These are phyloP conservation scores for Balamuthia mandrillaris DNA, from an alignment of 208 protist genomes.

Conservation along the genomic window DNA sequence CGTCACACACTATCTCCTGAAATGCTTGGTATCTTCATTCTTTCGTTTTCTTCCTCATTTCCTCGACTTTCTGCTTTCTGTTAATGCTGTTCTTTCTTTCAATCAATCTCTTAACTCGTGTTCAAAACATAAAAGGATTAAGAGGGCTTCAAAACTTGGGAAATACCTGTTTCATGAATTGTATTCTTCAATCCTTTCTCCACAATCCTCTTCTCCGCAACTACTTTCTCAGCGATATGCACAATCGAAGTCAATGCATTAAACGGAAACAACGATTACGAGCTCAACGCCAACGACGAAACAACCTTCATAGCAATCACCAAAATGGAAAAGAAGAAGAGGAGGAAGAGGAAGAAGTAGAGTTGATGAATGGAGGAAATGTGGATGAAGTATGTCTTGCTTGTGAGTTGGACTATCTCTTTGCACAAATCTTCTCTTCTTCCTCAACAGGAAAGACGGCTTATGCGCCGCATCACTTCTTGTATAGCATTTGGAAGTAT, in stretches of 20 bases:
- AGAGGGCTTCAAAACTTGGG: slow-evolving; percentile 76
- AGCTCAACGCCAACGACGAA: neutral
- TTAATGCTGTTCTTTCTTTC: neutral
- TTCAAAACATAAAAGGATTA: slow-evolving; percentile 52
- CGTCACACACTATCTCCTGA: neutral
- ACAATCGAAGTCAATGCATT: slow-evolving; percentile 24
- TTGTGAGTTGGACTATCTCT: slow-evolving; percentile 67
- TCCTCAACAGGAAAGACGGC: neutral
- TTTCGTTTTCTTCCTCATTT: no score
- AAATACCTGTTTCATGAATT: slow-evolving; percentile 82
- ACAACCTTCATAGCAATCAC: no score
- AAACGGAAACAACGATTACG: neutral
- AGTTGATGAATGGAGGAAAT: no score
- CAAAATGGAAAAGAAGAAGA: no score
- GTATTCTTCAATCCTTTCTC: slow-evolving; percentile 70
- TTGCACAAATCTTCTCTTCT: slow-evolving; percentile 45
- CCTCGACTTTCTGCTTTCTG: neutral
- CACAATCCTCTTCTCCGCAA: slow-evolving; percentile 74
- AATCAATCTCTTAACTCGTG: neutral
- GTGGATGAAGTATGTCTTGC: slow-evolving; percentile 52
- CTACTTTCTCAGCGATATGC: slow-evolving; percentile 73
- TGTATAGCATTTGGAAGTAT: slow-evolving; percentile 72
- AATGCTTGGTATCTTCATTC: neutral
- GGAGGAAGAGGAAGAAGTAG: neutral
- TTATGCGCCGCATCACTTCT: slow-evolving; percentile 70